These are phyloP conservation scores for Plenodomus lindquistii DNA, from an alignment of 2,329 filamentous ascomycete genomes.

Conservation along the genomic window DNA sequence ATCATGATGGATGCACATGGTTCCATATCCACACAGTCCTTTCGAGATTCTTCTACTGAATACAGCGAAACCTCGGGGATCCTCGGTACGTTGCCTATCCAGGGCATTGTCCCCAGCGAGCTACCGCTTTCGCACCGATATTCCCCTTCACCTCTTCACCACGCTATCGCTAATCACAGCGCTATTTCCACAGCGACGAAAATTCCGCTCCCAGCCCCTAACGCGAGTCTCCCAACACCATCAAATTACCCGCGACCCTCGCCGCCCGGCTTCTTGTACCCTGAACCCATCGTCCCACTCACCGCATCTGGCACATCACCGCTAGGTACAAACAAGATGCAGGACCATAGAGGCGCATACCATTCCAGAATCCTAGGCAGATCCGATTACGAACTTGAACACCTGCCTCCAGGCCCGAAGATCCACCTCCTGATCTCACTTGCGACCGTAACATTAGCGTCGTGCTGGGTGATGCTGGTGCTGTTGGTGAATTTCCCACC, in stretches of 20 bases:
- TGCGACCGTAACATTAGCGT: conserved; percentile 3
- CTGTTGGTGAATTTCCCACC: conserved; percentile 24
- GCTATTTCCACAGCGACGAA: not conserved
- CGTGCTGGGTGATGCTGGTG: conserved; percentile 11
- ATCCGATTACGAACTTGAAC: conserved; percentile 8
- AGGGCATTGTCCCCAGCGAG: not conserved
- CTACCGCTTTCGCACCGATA: not conserved
- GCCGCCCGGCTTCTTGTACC: conserved; percentile 11
- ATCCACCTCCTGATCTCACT: conserved; percentile 3
- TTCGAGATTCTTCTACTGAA: not conserved
- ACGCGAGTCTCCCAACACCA: not conserved
- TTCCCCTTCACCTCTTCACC: not conserved
- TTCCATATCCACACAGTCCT: conserved; percentile 1
- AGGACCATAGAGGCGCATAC: not conserved
- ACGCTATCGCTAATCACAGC: not conserved
- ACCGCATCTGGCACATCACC: not conserved
- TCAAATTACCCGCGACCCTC: conserved; percentile 10
- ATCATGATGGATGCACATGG: not conserved
- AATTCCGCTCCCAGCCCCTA: not conserved
- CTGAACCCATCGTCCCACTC: conserved; percentile 8
- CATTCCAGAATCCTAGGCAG: not conserved
- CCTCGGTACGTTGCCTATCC: not conserved
- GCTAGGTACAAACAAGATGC: not conserved
- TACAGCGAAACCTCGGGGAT: not conserved
- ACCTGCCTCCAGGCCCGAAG: conserved; percentile 8